A percentile compares a stretch with the other conserved stretches of the same genome.
Conservation (phyloP, 805 yeast species). For the Kurtzmaniella cleridarum region DNA sequence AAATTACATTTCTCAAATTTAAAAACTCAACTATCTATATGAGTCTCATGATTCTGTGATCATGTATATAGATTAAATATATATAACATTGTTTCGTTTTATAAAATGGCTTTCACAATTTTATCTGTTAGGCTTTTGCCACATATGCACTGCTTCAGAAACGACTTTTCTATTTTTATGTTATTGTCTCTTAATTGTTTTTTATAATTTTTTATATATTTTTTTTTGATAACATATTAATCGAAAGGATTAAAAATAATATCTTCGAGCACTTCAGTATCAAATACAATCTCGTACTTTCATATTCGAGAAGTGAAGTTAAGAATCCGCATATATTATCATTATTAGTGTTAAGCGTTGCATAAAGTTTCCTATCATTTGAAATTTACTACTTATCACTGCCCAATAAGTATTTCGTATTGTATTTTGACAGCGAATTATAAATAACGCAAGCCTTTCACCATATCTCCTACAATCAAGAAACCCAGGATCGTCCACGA, state of each 20-base stretch:
- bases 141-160: background rate
- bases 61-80: too few relatives aligned
- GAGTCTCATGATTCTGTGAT: too few relatives aligned
- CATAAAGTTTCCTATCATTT: background rate
- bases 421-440: background rate
- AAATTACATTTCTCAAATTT: too few relatives aligned
- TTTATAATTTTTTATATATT: background rate
- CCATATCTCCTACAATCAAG: conserved; percentile 13
- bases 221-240: background rate
- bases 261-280: background rate
- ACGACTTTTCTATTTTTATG: background rate
- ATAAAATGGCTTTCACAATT: too few relatives aligned
- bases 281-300: too few relatives aligned
- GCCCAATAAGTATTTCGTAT: background rate
- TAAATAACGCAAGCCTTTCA: conserved; percentile 2
- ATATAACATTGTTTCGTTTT: too few relatives aligned
- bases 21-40: too few relatives aligned
- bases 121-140: too few relatives aligned
- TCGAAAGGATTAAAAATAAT: background rate
- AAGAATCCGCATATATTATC: background rate
- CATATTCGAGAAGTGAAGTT: too few relatives aligned
- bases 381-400: too few relatives aligned
- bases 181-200: background rate
- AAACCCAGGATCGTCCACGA: conserved; percentile 11
- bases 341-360: background rate